Conservation (phyloP, 805 yeast species). For the Metschnikowia peoriensis region DNA sequence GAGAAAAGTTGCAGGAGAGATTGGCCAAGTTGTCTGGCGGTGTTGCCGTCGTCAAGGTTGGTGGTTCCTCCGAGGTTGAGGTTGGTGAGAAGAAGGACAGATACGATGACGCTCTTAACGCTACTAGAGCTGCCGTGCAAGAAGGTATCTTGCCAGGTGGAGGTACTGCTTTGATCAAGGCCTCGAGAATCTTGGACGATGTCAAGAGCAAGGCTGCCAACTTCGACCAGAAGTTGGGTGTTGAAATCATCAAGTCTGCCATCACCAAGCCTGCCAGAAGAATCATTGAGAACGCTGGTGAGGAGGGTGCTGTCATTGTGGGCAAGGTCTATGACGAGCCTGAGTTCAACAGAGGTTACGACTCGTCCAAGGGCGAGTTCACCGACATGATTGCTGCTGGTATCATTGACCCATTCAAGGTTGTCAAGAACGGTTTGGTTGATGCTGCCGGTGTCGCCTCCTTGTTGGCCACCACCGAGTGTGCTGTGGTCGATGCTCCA, state of each 20-base stretch:
- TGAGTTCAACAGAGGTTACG: constrained; percentile 87
- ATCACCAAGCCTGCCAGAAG: constrained; percentile 94
- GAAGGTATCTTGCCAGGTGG: constrained; percentile 99
- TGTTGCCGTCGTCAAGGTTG: constrained; percentile 97
- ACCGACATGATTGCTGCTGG: constrained; percentile 96
- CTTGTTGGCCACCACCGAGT: constrained; percentile 95
- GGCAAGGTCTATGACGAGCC: constrained; percentile 73
- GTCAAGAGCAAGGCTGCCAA: constrained; percentile 66
- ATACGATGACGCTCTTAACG: constrained; percentile 96
- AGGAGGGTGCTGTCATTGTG: constrained; percentile 94
- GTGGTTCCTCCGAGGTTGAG: constrained; percentile 96
- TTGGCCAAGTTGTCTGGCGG: constrained; percentile 96
- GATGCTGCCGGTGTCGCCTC: constrained; percentile 99
- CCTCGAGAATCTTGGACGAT: constrained; percentile 68
- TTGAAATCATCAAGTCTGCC: constrained; percentile 87
- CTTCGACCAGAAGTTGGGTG: constrained; percentile 97
- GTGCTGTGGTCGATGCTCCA: constrained; percentile 96
- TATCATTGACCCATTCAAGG: constrained; percentile 98
- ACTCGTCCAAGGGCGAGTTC: constrained; percentile 88
- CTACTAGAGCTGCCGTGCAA: constrained; percentile 98
- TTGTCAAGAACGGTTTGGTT: constrained; percentile 90
- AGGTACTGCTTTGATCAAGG: constrained; percentile 96
- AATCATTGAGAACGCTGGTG: constrained; percentile 95
- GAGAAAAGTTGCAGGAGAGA: constrained; percentile 95
- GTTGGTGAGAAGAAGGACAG: constrained; percentile 99